A percentile compares a stretch with the other conserved stretches of the same genome.
phyloP scores from a whole-genome alignment of 805 yeast species.

The Priceomyces carsonii region DNA sequence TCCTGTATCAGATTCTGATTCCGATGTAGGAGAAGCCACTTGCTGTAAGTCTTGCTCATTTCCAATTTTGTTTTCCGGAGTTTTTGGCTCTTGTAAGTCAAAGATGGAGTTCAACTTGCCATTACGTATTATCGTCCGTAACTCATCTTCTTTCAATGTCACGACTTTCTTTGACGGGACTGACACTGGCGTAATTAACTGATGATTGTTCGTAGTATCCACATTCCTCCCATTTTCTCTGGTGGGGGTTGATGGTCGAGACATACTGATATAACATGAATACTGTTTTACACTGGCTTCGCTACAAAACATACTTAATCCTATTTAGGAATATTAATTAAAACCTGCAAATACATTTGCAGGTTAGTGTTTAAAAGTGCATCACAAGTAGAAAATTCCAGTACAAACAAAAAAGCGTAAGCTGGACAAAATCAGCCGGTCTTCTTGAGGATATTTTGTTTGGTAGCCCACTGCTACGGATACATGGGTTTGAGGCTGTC shows the following conservation, averaged over 20 bases:
- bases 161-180: conserved; percentile 3
- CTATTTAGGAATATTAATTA: conserved; percentile 5
- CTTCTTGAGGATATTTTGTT: too few relatives aligned
- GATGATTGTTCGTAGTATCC: conserved; percentile 2
- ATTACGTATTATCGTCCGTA: neutral
- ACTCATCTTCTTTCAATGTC: conserved; percentile 6
- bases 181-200: conserved; percentile 4
- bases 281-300: too few relatives aligned
- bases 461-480: too few relatives aligned
- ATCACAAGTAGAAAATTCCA: too few relatives aligned
- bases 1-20: neutral
- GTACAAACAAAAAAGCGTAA: too few relatives aligned
- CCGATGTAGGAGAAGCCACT: neutral
- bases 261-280: neutral
- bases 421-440: too few relatives aligned
- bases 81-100: conserved; percentile 19
- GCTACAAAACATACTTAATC: neutral
- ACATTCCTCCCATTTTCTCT: neutral
- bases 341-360: conserved; percentile 1
- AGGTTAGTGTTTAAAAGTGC: too few relatives aligned
- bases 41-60: conserved; percentile 16
- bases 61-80: conserved; percentile 38
- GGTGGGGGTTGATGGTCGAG: conserved; percentile 1
- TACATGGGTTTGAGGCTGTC: too few relatives aligned
- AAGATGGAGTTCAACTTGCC: conserved; percentile 1